Conservation (phyloP, 2,329 filamentous ascomycete species). For the Pestalotiopsis sp. region DNA sequence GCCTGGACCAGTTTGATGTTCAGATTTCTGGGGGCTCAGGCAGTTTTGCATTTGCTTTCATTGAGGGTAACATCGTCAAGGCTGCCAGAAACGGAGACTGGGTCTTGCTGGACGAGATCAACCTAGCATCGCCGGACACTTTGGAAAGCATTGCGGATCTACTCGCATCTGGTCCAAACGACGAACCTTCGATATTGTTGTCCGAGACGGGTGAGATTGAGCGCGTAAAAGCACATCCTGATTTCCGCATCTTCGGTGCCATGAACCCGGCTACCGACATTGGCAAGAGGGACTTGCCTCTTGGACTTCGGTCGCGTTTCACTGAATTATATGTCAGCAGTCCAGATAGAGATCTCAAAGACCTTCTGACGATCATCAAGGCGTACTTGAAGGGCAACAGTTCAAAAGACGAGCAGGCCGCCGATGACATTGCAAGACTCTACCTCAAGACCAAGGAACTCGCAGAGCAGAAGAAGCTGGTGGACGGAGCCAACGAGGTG, state of each 20-base stretch:
- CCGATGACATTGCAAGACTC: conserved; percentile 80
- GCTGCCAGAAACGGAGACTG: conserved; percentile 96
- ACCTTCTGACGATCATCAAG: conserved; percentile 84
- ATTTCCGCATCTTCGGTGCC: conserved; percentile 95
- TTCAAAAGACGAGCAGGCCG: conserved; percentile 72
- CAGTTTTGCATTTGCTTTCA: conserved; percentile 89
- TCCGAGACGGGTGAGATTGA: conserved; percentile 95
- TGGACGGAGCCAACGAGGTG: conserved; percentile 93
- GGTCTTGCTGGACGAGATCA: conserved; percentile 97
- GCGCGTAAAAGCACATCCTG: conserved; percentile 82
- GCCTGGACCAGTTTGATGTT: conserved; percentile 76
- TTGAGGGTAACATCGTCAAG: conserved; percentile 95
- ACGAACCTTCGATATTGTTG: conserved; percentile 80
- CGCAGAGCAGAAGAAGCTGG: conserved; percentile 79
- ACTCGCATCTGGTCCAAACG: conserved; percentile 71
- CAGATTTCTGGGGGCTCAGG: conserved; percentile 75
- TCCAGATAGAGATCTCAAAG: conserved; percentile 84
- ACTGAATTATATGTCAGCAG: conserved; percentile 94
- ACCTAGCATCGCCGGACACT: conserved; percentile 91
- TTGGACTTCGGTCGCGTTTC: conserved; percentile 87
- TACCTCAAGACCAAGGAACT: conserved; percentile 87
- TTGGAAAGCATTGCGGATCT: conserved; percentile 92
- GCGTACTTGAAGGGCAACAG: conserved; percentile 79
- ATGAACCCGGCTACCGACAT: conserved; percentile 99
- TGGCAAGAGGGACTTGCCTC: conserved; percentile 90